These are phyloP conservation scores for Phytophthora litchii DNA, from an alignment of 352 stramenopile species.

Conservation along the genomic window DNA sequence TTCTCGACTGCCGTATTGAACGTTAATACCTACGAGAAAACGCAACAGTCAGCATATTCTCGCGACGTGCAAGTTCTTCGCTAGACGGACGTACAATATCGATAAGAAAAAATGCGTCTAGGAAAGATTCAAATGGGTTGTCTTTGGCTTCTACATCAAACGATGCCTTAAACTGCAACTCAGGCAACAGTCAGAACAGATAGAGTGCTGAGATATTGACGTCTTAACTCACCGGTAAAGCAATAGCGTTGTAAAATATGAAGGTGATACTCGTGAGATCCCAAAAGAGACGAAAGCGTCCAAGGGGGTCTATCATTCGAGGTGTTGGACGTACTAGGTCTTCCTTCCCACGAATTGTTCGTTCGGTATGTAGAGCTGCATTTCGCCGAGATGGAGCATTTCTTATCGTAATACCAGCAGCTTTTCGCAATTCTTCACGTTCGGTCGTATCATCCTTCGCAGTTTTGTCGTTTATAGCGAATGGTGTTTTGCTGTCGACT, in stretches of 20 bases:
- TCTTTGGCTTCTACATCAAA: conserved; percentile 46
- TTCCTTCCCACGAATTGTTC: conserved; percentile 38
- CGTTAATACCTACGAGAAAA: conserved; percentile 41
- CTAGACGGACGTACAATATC: conserved; percentile 60
- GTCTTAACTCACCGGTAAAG: conserved; percentile 51
- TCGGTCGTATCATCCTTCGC: conserved; percentile 8
- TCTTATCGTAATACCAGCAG: conserved; percentile 25
- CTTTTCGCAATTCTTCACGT: conserved; percentile 21
- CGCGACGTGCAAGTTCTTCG: not conserved
- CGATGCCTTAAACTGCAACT: conserved; percentile 62
- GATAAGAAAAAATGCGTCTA: conserved; percentile 67
- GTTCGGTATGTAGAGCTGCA: conserved; percentile 34
- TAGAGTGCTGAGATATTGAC: not conserved
- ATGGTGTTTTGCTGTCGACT: not conserved
- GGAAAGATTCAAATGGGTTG: conserved; percentile 48
- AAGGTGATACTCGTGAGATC: conserved; percentile 72
- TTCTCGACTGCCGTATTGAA: conserved; percentile 65
- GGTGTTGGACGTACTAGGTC: conserved; percentile 27
- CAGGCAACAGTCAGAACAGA: conserved; percentile 8
- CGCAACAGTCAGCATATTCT: not conserved
- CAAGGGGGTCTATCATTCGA: conserved; percentile 67
- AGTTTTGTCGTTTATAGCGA: conserved; percentile 1
- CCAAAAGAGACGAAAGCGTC: conserved; percentile 62
- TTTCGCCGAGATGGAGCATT: conserved; percentile 11
- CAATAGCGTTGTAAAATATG: conserved; percentile 79